phyloP scores from a whole-genome alignment of 2,329 filamentous ascomycete species.

The Colletotrichum theobromicola region DNA sequence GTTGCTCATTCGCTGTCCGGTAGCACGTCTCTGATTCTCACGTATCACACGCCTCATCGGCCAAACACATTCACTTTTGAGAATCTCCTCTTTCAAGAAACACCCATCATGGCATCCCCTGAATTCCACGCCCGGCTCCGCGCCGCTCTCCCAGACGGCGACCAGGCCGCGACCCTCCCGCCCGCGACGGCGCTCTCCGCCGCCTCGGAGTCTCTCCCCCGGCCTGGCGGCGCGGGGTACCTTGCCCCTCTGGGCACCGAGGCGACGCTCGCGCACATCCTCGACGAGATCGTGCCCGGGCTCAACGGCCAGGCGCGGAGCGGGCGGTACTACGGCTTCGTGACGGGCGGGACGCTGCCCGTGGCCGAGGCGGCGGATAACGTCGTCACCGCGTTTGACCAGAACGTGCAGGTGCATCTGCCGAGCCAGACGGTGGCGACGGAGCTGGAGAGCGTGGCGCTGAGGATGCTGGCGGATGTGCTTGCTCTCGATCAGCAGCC shows the following conservation, averaged over 20 bases:
- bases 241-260: conserved; percentile 35
- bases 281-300: conserved; percentile 55
- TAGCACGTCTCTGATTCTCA: background rate
- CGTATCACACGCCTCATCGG: background rate
- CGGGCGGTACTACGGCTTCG: conserved; percentile 84
- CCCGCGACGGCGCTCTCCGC: conserved; percentile 32
- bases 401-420: conserved; percentile 85
- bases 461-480: conserved; percentile 70
- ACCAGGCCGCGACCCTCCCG: conserved; percentile 43
- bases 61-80: background rate
- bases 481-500: conserved; percentile 56
- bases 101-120: background rate
- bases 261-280: conserved; percentile 47
- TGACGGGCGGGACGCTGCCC: conserved; percentile 82
- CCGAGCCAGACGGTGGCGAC: conserved; percentile 78
- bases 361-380: conserved; percentile 84
- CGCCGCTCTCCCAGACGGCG: background rate
- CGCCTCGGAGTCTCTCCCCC: conserved; percentile 46
- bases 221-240: conserved; percentile 30
- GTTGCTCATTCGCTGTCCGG: background rate
- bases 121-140: conserved; percentile 16
- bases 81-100: background rate
- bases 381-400: conserved; percentile 80
- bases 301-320: conserved; percentile 71
- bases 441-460: conserved; percentile 74